Conservation (phyloP, 306 rosid genomes). For the Adenanthera pavonina region DNA sequence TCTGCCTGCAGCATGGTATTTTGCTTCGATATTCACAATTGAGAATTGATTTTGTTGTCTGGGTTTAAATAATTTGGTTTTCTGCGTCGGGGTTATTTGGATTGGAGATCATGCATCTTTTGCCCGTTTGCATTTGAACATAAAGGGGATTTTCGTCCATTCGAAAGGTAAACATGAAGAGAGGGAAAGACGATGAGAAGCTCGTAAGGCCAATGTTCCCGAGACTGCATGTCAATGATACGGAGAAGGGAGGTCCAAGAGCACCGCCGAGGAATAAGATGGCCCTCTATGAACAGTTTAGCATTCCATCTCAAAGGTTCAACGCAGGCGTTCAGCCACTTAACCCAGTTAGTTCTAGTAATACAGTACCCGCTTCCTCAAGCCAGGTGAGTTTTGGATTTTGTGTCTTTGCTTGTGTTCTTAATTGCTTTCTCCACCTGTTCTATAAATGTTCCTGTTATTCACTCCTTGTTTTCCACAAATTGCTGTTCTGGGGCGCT, state of each 20-base stretch:
- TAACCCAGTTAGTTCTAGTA: constrained; percentile 48
- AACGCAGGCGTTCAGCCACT: constrained; percentile 48
- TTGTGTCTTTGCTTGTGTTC: constrained; percentile 16
- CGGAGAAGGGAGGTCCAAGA: constrained; percentile 96
- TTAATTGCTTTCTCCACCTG: not conserved
- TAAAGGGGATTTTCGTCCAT: constrained; percentile 27
- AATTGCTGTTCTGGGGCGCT: not conserved
- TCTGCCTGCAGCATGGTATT: not conserved
- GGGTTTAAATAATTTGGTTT: constrained; percentile 38
- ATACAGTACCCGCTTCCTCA: constrained; percentile 55
- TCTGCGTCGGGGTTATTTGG: constrained; percentile 27
- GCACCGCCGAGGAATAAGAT: constrained; percentile 99
- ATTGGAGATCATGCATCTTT: constrained; percentile 26
- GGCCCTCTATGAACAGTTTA: constrained; percentile 97
- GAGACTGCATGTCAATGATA: constrained; percentile 87
- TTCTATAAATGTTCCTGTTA: not conserved
- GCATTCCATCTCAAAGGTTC: constrained; percentile 84
- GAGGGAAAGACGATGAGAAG: constrained; percentile 83
- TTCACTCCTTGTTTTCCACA: not conserved
- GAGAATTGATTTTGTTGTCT: not conserved
- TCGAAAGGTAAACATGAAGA: constrained; percentile 59
- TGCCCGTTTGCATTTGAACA: constrained; percentile 22
- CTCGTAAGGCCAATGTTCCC: constrained; percentile 89
- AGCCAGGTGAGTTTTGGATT: constrained; percentile 62
- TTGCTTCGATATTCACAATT: not conserved